Percentiles rank a stretch among this genome's conserved stretches.
These are phyloP conservation scores for Melampsora abietis-canadensis DNA, from an alignment of 1,284 basidiomycete genomes.

Conservation along the genomic window DNA sequence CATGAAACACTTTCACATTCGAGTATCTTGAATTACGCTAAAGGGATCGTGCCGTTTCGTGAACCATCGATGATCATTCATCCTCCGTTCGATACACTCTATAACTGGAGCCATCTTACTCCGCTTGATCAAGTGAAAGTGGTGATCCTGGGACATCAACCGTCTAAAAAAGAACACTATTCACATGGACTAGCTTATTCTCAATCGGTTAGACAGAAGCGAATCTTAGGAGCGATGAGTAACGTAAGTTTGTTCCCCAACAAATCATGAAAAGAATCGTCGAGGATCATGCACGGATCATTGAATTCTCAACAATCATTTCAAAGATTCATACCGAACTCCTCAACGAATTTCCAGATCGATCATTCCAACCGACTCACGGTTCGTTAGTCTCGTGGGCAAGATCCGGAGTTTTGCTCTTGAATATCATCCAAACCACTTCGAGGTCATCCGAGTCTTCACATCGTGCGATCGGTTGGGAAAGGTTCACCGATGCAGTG, in stretches of 20 bases:
- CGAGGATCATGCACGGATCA: too few species aligned
- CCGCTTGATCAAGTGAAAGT: slow-evolving; percentile 37
- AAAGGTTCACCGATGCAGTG: background rate
- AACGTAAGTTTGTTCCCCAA: too few species aligned
- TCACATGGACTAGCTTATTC: slow-evolving; percentile 38
- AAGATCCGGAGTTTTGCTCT: slow-evolving; percentile 10
- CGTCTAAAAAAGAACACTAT: background rate
- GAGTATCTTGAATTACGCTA: too few species aligned
- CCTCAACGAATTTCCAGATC: slow-evolving; percentile 8
- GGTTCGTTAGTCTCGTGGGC: slow-evolving; percentile 37
- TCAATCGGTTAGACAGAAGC: background rate
- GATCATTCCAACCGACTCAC: slow-evolving; percentile 8
- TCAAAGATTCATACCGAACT: slow-evolving; percentile 41
- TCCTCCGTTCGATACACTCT: background rate
- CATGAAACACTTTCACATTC: too few species aligned
- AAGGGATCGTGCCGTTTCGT: too few species aligned
- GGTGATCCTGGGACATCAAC: slow-evolving; percentile 18
- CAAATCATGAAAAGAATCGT: too few species aligned
- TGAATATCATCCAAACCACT: slow-evolving; percentile 24
- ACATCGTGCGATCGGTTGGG: slow-evolving; percentile 23
- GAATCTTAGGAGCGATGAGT: slow-evolving; percentile 14
- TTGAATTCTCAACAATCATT: too few species aligned
- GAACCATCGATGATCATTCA: too few species aligned
- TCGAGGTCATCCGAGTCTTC: background rate
- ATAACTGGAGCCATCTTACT: slow-evolving; percentile 28